Evolutionary conservation across 371 early-diverging fungal genomes (phyloP), one percentile per base, ranked within the genome.

Genomic region (Dipsacomyces acuminosporus): DNA sequence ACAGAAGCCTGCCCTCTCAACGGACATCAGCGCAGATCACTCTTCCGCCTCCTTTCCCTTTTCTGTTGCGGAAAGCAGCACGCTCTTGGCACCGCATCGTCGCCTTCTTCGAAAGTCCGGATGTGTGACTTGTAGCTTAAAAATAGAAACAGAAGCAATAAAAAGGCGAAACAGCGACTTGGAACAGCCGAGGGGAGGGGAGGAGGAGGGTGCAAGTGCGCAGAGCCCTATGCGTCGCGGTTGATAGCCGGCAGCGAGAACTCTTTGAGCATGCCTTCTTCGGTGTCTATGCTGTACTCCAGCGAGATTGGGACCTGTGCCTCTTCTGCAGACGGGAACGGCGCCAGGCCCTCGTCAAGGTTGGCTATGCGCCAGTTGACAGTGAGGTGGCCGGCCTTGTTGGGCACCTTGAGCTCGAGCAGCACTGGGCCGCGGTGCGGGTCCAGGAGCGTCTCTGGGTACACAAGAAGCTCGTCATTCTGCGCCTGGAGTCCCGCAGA

Each of bases 291-390:
- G 21, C 60, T 64, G 51, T 74, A 74, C 23, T 69, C 70, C 8
- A 74, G 64, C 34, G 45, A 45, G 21, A 73, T 66, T 21, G 76
- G 75, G 15, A 62, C 48, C 20, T 63, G 53, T 14, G 71, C 59
- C 23, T 74, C 74, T 13, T 74, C 64, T 1, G 54, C 48, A 14
- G 41, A 42, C 4, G 74, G 74, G 42, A 71, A 73, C 15, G 63
- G 72, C 13, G 75, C 72, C 38, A 61, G 64, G 19, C 74, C 75
- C 52, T 74, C 74, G 59, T 74, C 74, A 45, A 65, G 59, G 47
- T 59, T 74, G 13, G 74, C 71, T 13, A 74, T 26, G 11, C 74
- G 63, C 73, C 72, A 74, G 34, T 66, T 74, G 43, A 69, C 26
- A 19, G 56, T 54, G 48, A 74, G 38, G 21, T 59, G 54, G 5